phyloP scores from a whole-genome alignment of 495 filamentous ascomycete species.

The Lophium mytilinum region DNA sequence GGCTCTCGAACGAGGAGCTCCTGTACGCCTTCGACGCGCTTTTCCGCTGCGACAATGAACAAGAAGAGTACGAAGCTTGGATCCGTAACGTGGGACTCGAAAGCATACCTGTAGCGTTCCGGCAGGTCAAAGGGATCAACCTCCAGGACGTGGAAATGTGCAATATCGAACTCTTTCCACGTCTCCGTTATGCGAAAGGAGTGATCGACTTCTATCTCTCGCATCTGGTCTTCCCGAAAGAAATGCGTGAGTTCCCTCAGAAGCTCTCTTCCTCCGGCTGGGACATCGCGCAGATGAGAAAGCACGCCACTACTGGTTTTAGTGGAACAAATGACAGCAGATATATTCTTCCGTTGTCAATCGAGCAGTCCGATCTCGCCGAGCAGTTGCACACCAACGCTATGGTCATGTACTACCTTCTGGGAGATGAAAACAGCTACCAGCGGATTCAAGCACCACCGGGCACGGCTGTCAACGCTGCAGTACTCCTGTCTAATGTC shows the following conservation, averaged over 20 bases:
- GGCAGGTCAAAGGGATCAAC: constrained; percentile 50
- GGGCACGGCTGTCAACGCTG: constrained; percentile 14
- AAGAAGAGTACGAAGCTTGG: constrained; percentile 22
- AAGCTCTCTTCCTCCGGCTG: constrained; percentile 65
- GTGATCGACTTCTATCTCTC: constrained; percentile 57
- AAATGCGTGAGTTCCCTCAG: constrained; percentile 53
- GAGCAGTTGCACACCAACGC: constrained; percentile 57
- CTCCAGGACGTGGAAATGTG: constrained; percentile 42
- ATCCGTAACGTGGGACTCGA: neutral
- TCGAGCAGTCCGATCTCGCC: constrained; percentile 49
- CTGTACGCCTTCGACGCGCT: constrained; percentile 43
- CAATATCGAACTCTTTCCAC: constrained; percentile 41
- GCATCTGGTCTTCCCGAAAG: constrained; percentile 55
- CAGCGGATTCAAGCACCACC: neutral
- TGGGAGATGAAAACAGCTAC: constrained; percentile 47
- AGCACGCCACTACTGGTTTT: constrained; percentile 53
- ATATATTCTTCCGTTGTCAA: constrained; percentile 46
- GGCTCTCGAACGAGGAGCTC: constrained; percentile 49
- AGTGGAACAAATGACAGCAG: constrained; percentile 66
- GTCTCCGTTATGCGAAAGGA: constrained; percentile 43
- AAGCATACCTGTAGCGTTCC: constrained; percentile 34
- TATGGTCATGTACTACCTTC: constrained; percentile 49
- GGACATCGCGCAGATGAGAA: constrained; percentile 49
- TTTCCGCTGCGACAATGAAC: constrained; percentile 46
- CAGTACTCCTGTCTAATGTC: constrained; percentile 42